Evolutionary conservation across 257 asterid genomes (phyloP).

Genomic region (Solanum bukasovii): DNA sequence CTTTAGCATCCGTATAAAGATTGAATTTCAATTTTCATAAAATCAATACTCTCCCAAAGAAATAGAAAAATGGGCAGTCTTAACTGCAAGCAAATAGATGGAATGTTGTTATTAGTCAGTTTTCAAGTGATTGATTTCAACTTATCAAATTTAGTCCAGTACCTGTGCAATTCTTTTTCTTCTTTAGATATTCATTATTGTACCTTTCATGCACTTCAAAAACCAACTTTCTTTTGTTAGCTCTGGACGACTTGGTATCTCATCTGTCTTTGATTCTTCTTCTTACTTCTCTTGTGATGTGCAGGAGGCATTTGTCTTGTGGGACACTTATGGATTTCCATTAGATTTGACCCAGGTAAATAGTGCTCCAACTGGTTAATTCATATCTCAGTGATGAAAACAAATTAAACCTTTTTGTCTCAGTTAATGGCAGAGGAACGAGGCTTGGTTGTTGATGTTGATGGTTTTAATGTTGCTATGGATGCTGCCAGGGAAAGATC

Average conservation of each 20-base stretch:
- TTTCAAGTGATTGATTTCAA: neutral
- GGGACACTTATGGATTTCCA: slow-evolving; percentile 98
- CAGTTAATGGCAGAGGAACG: slow-evolving; percentile 99
- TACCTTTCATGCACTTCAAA: neutral
- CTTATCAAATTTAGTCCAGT: neutral
- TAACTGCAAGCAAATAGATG: neutral
- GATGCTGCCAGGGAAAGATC: slow-evolving; percentile 85
- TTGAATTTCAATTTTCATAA: neutral
- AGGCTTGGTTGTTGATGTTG: slow-evolving; percentile 71
- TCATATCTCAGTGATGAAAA: neutral
- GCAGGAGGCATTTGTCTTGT: slow-evolving; percentile 93
- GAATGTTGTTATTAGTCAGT: neutral
- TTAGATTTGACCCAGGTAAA: slow-evolving; percentile 95
- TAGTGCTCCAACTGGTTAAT: neutral
- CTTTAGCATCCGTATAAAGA: neutral
- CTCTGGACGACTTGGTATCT: neutral
- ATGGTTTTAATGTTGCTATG: slow-evolving; percentile 69
- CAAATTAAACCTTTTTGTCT: slow-evolving; percentile 3
- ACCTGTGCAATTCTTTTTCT: neutral
- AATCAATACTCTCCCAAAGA: neutral
- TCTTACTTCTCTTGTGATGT: slow-evolving; percentile 15
- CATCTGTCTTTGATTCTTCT: neutral
- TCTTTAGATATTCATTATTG: neutral
- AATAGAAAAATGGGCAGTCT: neutral
- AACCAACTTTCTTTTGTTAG: neutral